These are phyloP conservation scores for Glycine tomentella DNA, from an alignment of 306 rosid genomes.

Conservation along the genomic window DNA sequence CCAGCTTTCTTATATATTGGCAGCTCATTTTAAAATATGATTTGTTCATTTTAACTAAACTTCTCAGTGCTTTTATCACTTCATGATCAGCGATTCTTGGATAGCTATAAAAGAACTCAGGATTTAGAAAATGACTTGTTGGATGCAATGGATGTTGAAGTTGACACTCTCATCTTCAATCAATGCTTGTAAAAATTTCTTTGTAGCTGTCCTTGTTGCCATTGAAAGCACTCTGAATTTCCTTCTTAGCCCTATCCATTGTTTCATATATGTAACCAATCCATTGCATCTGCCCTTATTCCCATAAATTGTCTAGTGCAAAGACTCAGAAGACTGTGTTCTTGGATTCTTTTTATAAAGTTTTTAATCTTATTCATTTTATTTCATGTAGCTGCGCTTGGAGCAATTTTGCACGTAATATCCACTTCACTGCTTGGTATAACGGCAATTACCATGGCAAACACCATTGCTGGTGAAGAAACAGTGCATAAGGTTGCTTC, in stretches of 20 bases:
- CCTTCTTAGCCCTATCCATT: background rate
- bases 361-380: constrained; percentile 34
- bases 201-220: background rate
- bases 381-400: constrained; percentile 83
- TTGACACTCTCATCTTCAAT: background rate
- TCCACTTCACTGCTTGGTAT: constrained; percentile 95
- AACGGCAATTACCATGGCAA: constrained; percentile 98
- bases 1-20: too few relatives aligned
- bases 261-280: background rate
- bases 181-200: background rate
- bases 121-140: background rate
- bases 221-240: background rate
- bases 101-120: background rate
- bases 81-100: background rate
- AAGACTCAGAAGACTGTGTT: constrained; percentile 2
- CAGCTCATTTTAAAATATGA: too few relatives aligned
- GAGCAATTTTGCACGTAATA: constrained; percentile 93
- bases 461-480: constrained; percentile 98
- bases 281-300: background rate
- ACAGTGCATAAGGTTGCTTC: constrained; percentile 97
- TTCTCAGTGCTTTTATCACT: background rate
- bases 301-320: background rate
- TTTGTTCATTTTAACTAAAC: too few relatives aligned
- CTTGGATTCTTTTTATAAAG: constrained; percentile 16
- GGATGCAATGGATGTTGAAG: background rate